Evolutionary conservation across 1,139 yeast species (phyloP).

Genomic region (Nakaseomyces kungkrabaensis): DNA sequence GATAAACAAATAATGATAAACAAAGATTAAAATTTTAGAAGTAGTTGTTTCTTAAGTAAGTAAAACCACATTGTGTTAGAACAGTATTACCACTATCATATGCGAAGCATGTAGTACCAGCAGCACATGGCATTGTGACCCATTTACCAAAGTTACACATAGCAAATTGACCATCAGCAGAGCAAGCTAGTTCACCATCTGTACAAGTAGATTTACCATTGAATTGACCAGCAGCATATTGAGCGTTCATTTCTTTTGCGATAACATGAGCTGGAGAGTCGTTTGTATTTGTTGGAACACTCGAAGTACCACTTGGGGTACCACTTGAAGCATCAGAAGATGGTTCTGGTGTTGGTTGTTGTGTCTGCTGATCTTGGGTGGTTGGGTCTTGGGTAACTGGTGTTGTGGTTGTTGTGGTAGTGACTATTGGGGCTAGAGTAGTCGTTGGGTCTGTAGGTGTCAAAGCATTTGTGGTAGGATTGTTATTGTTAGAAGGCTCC

Average conservation of each 20-base stretch:
- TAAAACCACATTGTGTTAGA: conserved; percentile 34
- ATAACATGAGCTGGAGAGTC: conserved; percentile 30
- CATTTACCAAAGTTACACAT: conserved; percentile 46
- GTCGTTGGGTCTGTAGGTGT: background rate
- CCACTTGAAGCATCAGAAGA: conserved; percentile 8
- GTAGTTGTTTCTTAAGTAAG: conserved; percentile 14
- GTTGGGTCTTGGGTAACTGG: conserved; percentile 2
- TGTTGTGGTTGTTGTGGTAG: conserved; percentile 6
- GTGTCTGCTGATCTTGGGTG: background rate
- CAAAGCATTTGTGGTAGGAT: background rate
- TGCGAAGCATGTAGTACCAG: conserved; percentile 52
- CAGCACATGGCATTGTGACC: conserved; percentile 46
- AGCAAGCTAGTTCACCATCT: conserved; percentile 43
- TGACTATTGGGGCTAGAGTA: background rate
- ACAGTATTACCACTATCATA: conserved; percentile 33
- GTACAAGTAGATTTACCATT: conserved; percentile 32
- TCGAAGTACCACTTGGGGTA: conserved; percentile 6
- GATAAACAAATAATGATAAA: background rate
- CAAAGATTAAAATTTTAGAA: conserved; percentile 6
- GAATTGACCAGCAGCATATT: conserved; percentile 25
- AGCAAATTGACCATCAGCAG: conserved; percentile 40
- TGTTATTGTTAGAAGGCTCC: background rate
- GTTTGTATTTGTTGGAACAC: conserved; percentile 8
- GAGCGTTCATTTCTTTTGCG: conserved; percentile 35
- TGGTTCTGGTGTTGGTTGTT: background rate